Evolutionary conservation across 1,284 basidiomycete species (phyloP).

Genomic region (Grifola frondosa): DNA sequence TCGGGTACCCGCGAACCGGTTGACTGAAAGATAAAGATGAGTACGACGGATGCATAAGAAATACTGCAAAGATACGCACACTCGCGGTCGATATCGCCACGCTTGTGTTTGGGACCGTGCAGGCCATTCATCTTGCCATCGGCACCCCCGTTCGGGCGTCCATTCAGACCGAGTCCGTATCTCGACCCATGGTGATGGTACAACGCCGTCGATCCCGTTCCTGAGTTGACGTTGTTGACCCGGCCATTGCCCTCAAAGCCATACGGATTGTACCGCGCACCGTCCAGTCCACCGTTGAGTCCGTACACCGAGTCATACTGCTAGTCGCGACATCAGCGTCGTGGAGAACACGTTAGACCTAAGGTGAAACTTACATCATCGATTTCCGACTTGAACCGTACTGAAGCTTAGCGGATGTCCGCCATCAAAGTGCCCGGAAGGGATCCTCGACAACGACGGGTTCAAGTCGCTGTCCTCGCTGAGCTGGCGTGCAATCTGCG

Average conservation of each 20-base stretch:
- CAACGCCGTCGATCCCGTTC: conserved; percentile 74
- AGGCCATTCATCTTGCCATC: conserved; percentile 85
- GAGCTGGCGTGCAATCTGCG: conserved; percentile 49
- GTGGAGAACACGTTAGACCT: conserved; percentile 17
- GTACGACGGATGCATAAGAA: conserved; percentile 1
- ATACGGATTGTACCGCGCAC: conserved; percentile 60
- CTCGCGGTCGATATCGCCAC: conserved; percentile 90
- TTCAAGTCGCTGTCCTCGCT: conserved; percentile 56
- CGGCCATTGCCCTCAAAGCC: conserved; percentile 56
- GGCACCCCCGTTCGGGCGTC: conserved; percentile 42
- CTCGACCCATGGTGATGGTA: conserved; percentile 79
- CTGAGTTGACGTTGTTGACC: conserved; percentile 43
- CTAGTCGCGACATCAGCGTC: conserved; percentile 25
- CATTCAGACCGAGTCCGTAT: conserved; percentile 65
- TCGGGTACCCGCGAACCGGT: conserved; percentile 91
- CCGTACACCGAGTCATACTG: conserved; percentile 62
- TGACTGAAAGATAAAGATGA: conserved; percentile 54
- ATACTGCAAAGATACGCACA: conserved; percentile 42
- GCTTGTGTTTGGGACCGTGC: conserved; percentile 90
- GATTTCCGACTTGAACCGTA: conserved; percentile 47
- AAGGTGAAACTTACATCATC: conserved; percentile 54
- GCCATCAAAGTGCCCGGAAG: conserved; percentile 59
- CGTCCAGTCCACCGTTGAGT: conserved; percentile 50
- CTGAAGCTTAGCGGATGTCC: conserved; percentile 47
- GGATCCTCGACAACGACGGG: conserved; percentile 66